Percentiles rank a stretch among this genome's conserved stretches.
Conservation (phyloP, 2,329 filamentous ascomycete genomes). For the Pseudonectria buxi region DNA sequence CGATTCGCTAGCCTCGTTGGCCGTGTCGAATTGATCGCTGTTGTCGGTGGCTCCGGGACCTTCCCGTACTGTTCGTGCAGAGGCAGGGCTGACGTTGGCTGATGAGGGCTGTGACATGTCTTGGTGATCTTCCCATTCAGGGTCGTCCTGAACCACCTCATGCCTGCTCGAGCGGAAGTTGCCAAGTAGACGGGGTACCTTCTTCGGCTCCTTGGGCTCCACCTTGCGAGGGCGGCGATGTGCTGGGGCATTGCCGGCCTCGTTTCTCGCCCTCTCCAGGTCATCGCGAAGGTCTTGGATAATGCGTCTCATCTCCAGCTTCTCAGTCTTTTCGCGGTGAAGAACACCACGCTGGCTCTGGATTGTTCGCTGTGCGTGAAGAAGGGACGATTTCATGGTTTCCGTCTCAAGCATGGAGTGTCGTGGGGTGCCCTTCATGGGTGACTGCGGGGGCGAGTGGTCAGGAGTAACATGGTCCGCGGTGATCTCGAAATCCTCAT, state of each 20-base stretch:
- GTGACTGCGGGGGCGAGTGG: conserved; percentile 83
- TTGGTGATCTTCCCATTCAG: conserved; percentile 81
- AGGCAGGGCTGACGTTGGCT: conserved; percentile 11
- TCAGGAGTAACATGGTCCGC: conserved; percentile 72
- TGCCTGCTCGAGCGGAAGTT: conserved; percentile 66
- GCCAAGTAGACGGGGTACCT: conserved; percentile 71
- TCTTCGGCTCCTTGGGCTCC: conserved; percentile 68
- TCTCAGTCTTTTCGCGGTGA: conserved; percentile 97
- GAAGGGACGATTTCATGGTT: conserved; percentile 87
- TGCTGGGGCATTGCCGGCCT: conserved; percentile 35
- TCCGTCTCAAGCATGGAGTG: conserved; percentile 92
- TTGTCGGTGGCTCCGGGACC: conserved; percentile 36
- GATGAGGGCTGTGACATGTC: conserved; percentile 23
- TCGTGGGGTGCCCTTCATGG: conserved; percentile 83
- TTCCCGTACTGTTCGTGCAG: conserved; percentile 8
- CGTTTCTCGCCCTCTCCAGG: conserved; percentile 63
- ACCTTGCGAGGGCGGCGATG: conserved; percentile 57
- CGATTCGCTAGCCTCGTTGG: conserved; percentile 65
- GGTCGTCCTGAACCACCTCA: conserved; percentile 72
- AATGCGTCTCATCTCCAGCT: conserved; percentile 90
- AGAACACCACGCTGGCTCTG: conserved; percentile 92
- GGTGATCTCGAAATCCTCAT: conserved; percentile 58
- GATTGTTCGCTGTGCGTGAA: conserved; percentile 93
- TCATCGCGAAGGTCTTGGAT: conserved; percentile 93
- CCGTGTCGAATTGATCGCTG: conserved; percentile 71